Evolutionary conservation across 495 filamentous ascomycete species (phyloP).

Genomic region (Geoglossum glabrum): DNA sequence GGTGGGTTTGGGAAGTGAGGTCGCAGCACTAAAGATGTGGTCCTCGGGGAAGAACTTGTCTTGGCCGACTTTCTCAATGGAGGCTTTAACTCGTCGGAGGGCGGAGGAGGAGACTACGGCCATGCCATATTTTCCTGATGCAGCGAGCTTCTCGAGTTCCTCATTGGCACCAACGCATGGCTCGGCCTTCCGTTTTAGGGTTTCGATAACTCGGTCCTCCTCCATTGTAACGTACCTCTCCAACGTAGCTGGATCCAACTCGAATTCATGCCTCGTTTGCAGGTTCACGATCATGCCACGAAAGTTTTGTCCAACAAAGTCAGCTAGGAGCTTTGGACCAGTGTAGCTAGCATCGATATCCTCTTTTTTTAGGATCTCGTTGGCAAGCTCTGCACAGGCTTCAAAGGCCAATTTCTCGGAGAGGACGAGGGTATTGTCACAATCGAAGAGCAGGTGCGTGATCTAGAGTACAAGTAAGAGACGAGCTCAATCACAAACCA

Average conservation of each 20-base stretch:
- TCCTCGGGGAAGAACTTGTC: slow-evolving; percentile 59
- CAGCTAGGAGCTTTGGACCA: slow-evolving; percentile 51
- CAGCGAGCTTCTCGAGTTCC: slow-evolving; percentile 43
- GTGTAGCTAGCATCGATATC: slow-evolving; percentile 50
- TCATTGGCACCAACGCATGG: slow-evolving; percentile 56
- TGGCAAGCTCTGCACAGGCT: slow-evolving; percentile 80
- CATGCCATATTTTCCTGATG: slow-evolving; percentile 47
- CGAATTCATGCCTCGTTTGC: slow-evolving; percentile 56
- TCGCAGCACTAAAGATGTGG: slow-evolving; percentile 69
- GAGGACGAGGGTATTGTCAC: slow-evolving; percentile 93
- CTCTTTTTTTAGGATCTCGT: slow-evolving; percentile 60
- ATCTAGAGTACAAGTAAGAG: slow-evolving; percentile 26
- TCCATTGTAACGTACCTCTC: slow-evolving; percentile 61
- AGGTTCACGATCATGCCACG: slow-evolving; percentile 70
- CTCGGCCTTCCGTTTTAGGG: slow-evolving; percentile 47
- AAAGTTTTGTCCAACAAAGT: slow-evolving; percentile 95
- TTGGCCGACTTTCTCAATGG: slow-evolving; percentile 61
- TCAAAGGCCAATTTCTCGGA: slow-evolving; percentile 86
- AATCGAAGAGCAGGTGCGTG: slow-evolving; percentile 79
- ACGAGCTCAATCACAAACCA: neutral
- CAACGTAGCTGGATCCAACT: slow-evolving; percentile 43
- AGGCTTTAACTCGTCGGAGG: slow-evolving; percentile 55
- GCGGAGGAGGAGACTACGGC: slow-evolving; percentile 71
- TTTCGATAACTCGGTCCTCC: slow-evolving; percentile 66
- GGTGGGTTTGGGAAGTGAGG: slow-evolving; percentile 53